Percentiles rank a stretch among this genome's conserved stretches.
phyloP scores from a whole-genome alignment of 2,329 filamentous ascomycete genomes.

The Phialophora chinensis region DNA sequence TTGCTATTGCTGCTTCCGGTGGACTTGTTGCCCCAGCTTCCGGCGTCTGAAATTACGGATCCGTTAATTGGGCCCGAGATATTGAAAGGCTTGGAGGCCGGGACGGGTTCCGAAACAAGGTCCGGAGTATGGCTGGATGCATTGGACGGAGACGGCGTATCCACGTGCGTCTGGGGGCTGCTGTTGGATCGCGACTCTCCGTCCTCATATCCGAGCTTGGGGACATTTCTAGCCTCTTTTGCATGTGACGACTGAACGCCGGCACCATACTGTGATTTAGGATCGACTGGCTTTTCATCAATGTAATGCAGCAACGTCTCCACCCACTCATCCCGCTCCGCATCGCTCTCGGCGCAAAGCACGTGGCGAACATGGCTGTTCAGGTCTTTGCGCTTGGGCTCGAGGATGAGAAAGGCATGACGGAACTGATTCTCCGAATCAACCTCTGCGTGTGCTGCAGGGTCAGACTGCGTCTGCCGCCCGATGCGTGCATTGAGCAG shows the following conservation, averaged over 20 bases:
- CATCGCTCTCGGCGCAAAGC: conserved; percentile 91
- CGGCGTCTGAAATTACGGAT: conserved; percentile 78
- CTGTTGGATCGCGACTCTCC: conserved; percentile 23
- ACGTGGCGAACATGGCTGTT: conserved; percentile 88
- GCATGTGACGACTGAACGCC: conserved; percentile 35
- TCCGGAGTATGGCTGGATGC: conserved; percentile 43
- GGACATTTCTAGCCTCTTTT: conserved; percentile 37
- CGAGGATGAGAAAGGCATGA: conserved; percentile 91
- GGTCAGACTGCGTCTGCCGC: conserved; percentile 65
- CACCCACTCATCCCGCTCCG: conserved; percentile 92
- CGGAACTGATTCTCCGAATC: conserved; percentile 93
- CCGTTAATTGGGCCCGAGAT: conserved; percentile 89
- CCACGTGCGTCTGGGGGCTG: conserved; percentile 32
- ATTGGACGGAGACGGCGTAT: conserved; percentile 46
- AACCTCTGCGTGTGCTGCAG: conserved; percentile 58
- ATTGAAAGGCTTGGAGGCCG: conserved; percentile 49
- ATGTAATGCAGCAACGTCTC: conserved; percentile 88
- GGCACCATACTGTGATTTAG: conserved; percentile 52
- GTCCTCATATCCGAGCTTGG: conserved; percentile 21
- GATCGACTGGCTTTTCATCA: conserved; percentile 70
- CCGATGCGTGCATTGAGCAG: conserved; percentile 89
- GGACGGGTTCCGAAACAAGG: conserved; percentile 31
- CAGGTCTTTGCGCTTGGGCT: conserved; percentile 96
- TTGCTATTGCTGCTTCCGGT: conserved; percentile 63
- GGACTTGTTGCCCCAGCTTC: conserved; percentile 83